Conservation (phyloP, 805 yeast genomes). For the Sugiyamaella smithiae region DNA sequence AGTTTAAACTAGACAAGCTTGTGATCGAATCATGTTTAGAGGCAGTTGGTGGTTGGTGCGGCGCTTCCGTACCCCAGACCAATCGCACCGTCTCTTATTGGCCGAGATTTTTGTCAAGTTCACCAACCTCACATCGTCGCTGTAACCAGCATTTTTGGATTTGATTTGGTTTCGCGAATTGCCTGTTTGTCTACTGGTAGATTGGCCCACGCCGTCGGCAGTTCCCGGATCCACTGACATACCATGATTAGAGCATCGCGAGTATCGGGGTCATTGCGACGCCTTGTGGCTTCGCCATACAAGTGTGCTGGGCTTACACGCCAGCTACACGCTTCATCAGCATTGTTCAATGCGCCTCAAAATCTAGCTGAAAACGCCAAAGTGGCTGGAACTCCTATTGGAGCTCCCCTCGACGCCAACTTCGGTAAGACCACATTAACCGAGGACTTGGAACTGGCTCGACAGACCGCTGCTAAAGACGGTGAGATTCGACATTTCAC, state of each 20-base stretch:
- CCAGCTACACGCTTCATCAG: constrained; percentile 3
- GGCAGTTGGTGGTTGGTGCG: too few species aligned
- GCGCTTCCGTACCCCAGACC: neutral
- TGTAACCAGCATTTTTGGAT: neutral
- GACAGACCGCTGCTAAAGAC: constrained; percentile 22
- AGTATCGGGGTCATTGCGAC: neutral
- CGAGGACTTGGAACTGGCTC: constrained; percentile 30
- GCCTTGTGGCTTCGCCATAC: neutral
- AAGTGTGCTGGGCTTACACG: neutral
- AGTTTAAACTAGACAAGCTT: too few species aligned
- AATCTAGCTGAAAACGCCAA: constrained; percentile 4
- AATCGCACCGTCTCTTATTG: neutral
- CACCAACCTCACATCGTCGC: neutral
- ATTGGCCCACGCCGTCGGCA: neutral
- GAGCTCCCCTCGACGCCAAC: constrained; percentile 32
- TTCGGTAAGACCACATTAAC: constrained; percentile 31
- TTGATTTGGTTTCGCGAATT: neutral
- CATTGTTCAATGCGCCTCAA: neutral
- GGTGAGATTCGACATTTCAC: constrained; percentile 78
- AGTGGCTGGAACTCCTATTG: constrained; percentile 27
- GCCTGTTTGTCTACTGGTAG: constrained; percentile 1
- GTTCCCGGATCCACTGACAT: neutral
- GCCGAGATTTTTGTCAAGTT: neutral
- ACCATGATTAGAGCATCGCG: neutral
- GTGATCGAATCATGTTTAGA: too few species aligned